phyloP scores from a whole-genome alignment of 2,329 filamentous ascomycete species.

The Colletotrichum sp. region DNA sequence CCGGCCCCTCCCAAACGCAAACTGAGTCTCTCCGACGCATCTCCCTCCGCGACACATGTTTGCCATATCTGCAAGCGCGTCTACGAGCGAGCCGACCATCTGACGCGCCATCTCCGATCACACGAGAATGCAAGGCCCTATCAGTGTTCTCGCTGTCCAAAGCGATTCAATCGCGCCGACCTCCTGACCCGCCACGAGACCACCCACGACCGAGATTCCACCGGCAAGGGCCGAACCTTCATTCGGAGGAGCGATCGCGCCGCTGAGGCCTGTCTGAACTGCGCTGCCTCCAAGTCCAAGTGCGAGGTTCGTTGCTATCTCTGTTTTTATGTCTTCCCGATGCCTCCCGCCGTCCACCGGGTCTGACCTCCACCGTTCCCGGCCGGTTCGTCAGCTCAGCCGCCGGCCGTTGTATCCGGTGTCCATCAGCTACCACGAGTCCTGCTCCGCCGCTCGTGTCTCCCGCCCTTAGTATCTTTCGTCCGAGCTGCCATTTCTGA shows the following conservation, averaged over 20 bases:
- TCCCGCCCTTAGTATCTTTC: not conserved
- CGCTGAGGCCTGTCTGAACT: slow-evolving; percentile 16
- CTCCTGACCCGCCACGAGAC: slow-evolving; percentile 19
- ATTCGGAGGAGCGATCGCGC: slow-evolving; percentile 17
- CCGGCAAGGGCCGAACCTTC: slow-evolving; percentile 15
- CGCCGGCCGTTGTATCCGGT: not conserved
- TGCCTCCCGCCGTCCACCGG: not conserved
- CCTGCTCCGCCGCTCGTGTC: not conserved
- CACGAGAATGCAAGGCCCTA: slow-evolving; percentile 19
- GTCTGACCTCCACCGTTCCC: not conserved
- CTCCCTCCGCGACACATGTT: slow-evolving; percentile 2
- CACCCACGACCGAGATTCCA: slow-evolving; percentile 17
- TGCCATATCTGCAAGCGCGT: slow-evolving; percentile 16
- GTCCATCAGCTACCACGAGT: not conserved
- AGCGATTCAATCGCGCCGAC: slow-evolving; percentile 18
- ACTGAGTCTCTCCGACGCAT: slow-evolving; percentile 9
- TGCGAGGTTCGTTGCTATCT: slow-evolving; percentile 10
- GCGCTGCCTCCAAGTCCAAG: slow-evolving; percentile 19
- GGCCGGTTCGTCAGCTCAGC: not conserved
- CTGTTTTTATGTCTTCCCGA: not conserved
- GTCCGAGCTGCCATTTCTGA: not conserved
- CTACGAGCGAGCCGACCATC: slow-evolving; percentile 19
- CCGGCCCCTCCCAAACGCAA: slow-evolving; percentile 13
- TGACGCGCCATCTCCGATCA: slow-evolving; percentile 15
- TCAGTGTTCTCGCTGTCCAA: slow-evolving; percentile 14